These are phyloP conservation scores for Kwoniella shivajii DNA, from an alignment of 1,284 basidiomycete genomes.

Conservation along the genomic window DNA sequence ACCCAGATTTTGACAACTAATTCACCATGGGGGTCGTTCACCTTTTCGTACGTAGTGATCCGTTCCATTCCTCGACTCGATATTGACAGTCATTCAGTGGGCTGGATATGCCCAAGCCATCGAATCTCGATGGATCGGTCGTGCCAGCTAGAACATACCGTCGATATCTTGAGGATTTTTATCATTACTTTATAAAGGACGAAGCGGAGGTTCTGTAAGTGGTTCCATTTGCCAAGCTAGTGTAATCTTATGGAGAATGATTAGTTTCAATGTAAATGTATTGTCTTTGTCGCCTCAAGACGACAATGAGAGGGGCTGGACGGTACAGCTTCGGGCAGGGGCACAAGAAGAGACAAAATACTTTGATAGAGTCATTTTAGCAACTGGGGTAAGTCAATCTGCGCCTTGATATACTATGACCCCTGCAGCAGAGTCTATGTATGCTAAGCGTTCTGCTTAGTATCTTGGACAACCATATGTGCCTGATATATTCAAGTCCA, in stretches of 20 bases:
- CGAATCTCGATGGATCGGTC: background rate
- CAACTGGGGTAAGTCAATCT: constrained; percentile 1
- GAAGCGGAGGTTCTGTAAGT: constrained; percentile 4
- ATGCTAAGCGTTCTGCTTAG: background rate
- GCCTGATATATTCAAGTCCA: background rate
- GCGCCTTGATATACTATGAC: too few relatives aligned
- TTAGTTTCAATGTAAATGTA: background rate
- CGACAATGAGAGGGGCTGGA: background rate
- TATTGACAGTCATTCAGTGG: constrained; percentile 2
- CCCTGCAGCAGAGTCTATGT: too few relatives aligned
- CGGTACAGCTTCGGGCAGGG: background rate
- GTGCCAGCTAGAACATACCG: constrained; percentile 11
- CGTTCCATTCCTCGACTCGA: too few relatives aligned
- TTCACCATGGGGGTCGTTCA: constrained; percentile 13
- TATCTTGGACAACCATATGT: constrained; percentile 5
- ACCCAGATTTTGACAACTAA: constrained; percentile 13
- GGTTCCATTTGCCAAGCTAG: too few relatives aligned
- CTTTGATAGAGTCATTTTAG: constrained; percentile 2
- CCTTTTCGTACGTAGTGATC: constrained; percentile 11
- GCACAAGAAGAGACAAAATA: background rate
- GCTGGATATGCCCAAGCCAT: constrained; percentile 10
- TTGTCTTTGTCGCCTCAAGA: background rate
- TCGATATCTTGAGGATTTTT: constrained; percentile 14
- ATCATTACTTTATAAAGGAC: constrained; percentile 10
- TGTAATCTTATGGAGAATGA: too few relatives aligned